phyloP scores from a whole-genome alignment of 495 filamentous ascomycete genomes.

The Chaetomidium leptoderma region DNA sequence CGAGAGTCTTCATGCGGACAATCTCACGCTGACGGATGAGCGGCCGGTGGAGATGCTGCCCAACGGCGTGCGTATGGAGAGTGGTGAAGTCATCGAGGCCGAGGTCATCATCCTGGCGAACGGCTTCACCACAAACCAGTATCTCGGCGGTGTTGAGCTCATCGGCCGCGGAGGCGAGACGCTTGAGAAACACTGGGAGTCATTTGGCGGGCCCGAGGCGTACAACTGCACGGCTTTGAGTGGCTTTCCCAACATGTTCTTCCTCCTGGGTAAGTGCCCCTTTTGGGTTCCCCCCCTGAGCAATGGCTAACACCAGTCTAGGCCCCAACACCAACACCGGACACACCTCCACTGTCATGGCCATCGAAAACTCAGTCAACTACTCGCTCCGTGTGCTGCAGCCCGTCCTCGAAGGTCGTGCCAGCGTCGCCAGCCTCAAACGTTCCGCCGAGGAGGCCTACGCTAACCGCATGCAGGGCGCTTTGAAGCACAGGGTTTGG shows the following conservation, averaged over 20 bases:
- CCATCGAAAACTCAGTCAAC: slow-evolving; percentile 38
- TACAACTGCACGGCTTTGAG: slow-evolving; percentile 36
- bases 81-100: slow-evolving; percentile 28
- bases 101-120: slow-evolving; percentile 45
- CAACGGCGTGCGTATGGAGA: slow-evolving; percentile 30
- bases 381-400: slow-evolving; percentile 30
- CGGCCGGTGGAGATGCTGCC: slow-evolving; percentile 35
- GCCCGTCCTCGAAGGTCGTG: slow-evolving; percentile 36
- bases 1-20: slow-evolving; percentile 29
- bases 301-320: slow-evolving; percentile 3
- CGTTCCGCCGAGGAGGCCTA: slow-evolving; percentile 31
- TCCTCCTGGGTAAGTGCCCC: slow-evolving; percentile 28
- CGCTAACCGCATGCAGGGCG: slow-evolving; percentile 24
- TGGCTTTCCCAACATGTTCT: slow-evolving; percentile 45
- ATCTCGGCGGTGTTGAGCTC: slow-evolving; percentile 35
- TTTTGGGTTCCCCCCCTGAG: neutral
- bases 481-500: slow-evolving; percentile 31
- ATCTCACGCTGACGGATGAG: slow-evolving; percentile 35
- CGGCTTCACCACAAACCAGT: slow-evolving; percentile 37
- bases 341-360: slow-evolving; percentile 40
- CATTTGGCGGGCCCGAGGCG: slow-evolving; percentile 35
- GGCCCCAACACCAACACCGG: slow-evolving; percentile 45
- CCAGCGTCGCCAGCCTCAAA: slow-evolving; percentile 34
- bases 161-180: slow-evolving; percentile 30
- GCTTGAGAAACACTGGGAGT: slow-evolving; percentile 39